These are phyloP conservation scores for Diutina catenulata DNA, from an alignment of 1,139 yeast species.

Conservation along the genomic window DNA sequence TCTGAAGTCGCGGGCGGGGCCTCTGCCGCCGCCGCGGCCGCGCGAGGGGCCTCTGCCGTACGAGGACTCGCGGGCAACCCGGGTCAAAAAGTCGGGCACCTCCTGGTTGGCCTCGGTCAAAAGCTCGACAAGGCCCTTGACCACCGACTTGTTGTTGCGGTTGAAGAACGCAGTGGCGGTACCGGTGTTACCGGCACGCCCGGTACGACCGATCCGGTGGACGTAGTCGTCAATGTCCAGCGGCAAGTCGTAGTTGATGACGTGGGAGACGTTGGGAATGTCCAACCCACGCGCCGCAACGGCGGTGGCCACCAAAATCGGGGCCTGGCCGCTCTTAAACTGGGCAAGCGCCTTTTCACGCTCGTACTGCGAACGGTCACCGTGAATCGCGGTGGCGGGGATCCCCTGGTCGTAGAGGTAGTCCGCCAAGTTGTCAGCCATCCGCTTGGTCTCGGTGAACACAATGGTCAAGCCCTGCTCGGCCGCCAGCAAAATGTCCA, in stretches of 20 bases:
- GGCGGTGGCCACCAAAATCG: constrained; percentile 94
- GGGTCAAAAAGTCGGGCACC: constrained; percentile 77
- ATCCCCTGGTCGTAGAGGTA: constrained; percentile 79
- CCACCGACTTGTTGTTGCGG: constrained; percentile 87
- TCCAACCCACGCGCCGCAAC: constrained; percentile 99
- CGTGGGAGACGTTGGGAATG: constrained; percentile 97
- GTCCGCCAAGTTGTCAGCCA: constrained; percentile 94
- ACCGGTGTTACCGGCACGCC: constrained; percentile 99
- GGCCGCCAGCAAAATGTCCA: constrained; percentile 68
- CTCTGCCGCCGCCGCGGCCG: constrained; percentile 14
- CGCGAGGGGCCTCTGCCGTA: constrained; percentile 28
- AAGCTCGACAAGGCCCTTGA: constrained; percentile 77
- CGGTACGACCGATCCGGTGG: constrained; percentile 99
- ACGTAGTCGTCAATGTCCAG: constrained; percentile 96
- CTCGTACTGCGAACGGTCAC: constrained; percentile 96
- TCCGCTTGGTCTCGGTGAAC: constrained; percentile 96
- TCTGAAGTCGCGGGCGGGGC: constrained; percentile 45
- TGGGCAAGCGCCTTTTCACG: constrained; percentile 94
- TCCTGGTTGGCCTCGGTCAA: constrained; percentile 96
- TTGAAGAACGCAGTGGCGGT: constrained; percentile 96
- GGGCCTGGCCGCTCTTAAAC: constrained; percentile 78
- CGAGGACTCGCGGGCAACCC: constrained; percentile 69
- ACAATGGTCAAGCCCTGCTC: constrained; percentile 84
- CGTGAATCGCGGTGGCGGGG: constrained; percentile 98
- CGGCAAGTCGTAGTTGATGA: constrained; percentile 93